A percentile compares a stretch with the other conserved stretches of the same genome.
These are phyloP conservation scores for Spongispora temasekensis DNA, from an alignment of 1,284 basidiomycete genomes.

Conservation along the genomic window DNA sequence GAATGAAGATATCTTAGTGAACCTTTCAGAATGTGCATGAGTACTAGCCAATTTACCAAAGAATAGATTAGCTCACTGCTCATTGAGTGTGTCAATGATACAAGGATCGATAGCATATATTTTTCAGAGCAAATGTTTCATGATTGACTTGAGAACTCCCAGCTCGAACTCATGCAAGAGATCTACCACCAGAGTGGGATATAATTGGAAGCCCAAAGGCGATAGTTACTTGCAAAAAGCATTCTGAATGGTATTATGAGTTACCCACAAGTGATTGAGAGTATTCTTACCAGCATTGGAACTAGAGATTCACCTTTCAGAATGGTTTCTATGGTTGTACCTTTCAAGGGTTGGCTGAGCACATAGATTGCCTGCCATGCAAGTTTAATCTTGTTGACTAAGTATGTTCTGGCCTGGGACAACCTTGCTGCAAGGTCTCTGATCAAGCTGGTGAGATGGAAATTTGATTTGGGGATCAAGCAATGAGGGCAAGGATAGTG, in stretches of 20 bases:
- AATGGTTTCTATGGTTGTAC: neutral
- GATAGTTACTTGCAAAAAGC: constrained; percentile 1
- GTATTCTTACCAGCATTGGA: neutral
- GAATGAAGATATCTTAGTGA: neutral
- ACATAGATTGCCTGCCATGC: neutral
- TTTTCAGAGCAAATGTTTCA: neutral
- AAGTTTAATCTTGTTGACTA: neutral
- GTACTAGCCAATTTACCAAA: neutral
- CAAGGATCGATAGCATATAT: neutral
- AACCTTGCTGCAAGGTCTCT: neutral
- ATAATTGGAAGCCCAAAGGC: neutral
- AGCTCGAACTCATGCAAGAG: neutral
- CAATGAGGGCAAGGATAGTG: neutral
- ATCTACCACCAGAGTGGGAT: neutral
- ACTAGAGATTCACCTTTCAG: neutral
- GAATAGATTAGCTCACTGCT: neutral
- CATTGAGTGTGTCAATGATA: constrained; percentile 1
- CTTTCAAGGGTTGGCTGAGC: neutral
- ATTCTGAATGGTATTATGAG: neutral
- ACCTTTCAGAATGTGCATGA: neutral
- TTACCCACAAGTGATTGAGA: neutral
- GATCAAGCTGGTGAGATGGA: neutral
- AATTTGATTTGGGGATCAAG: neutral
- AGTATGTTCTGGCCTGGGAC: neutral
- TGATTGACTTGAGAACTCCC: neutral